Percentiles rank a stretch among this genome's conserved stretches.
These are phyloP conservation scores for Cruciata laevipes DNA, from an alignment of 257 asterid genomes.

Conservation along the genomic window DNA sequence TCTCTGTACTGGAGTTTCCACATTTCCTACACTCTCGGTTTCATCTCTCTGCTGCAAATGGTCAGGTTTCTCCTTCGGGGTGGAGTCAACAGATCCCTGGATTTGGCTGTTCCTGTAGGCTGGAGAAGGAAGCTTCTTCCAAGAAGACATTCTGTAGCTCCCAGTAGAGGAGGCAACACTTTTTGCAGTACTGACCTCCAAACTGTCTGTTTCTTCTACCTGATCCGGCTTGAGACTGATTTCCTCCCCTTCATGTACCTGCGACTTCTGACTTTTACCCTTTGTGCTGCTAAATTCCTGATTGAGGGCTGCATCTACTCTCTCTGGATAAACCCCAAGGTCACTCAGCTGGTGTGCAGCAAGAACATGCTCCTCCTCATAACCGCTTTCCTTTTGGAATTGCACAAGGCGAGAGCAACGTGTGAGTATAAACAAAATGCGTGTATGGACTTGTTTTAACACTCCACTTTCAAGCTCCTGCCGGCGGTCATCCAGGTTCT, in stretches of 20 bases:
- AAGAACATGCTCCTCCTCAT: conserved; percentile 57
- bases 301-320: conserved; percentile 19
- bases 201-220: conserved; percentile 26
- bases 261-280: conserved; percentile 24
- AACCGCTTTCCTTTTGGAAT: conserved; percentile 87
- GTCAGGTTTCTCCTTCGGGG: conserved; percentile 37
- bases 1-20: conserved; percentile 34
- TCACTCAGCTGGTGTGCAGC: conserved; percentile 81
- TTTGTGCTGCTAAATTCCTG: conserved; percentile 25
- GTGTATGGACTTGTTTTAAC: conserved; percentile 79
- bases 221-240: conserved; percentile 30
- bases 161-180: conserved; percentile 65
- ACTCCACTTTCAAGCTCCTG: conserved; percentile 80
- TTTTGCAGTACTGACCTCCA: conserved; percentile 59
- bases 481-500: conserved; percentile 82
- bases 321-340: conserved; percentile 74
- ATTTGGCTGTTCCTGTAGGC: conserved; percentile 52
- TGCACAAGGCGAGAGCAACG: conserved; percentile 96
- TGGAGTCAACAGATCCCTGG: conserved; percentile 40
- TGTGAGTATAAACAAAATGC: conserved; percentile 78
- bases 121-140: conserved; percentile 91
- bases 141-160: conserved; percentile 86
- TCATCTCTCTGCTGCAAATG: conserved; percentile 33
- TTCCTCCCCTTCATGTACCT: conserved; percentile 33
- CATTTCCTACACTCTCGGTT: conserved; percentile 30